Percentiles rank a stretch among this genome's conserved stretches.
These are phyloP conservation scores for Exophiala bonariae DNA, from an alignment of 2,329 filamentous ascomycete genomes.

Conservation along the genomic window DNA sequence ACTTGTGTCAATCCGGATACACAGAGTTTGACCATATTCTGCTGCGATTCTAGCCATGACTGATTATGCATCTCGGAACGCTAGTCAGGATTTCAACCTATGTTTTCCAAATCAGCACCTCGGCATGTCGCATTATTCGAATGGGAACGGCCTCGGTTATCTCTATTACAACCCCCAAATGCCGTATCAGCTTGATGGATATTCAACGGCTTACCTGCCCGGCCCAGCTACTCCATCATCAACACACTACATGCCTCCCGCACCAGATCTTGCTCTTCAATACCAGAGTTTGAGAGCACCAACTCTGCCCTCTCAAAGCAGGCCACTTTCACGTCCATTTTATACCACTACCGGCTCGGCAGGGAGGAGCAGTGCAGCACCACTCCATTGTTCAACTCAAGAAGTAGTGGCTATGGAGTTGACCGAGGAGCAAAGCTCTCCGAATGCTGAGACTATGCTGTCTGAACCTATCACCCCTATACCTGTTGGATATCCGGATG, in stretches of 20 bases:
- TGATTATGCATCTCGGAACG: slow-evolving; percentile 38
- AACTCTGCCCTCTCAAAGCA: slow-evolving; percentile 33
- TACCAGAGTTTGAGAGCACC: slow-evolving; percentile 34
- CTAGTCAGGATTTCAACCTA: slow-evolving; percentile 35
- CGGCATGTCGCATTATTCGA: slow-evolving; percentile 32
- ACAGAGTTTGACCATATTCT: slow-evolving; percentile 18
- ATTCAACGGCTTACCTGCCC: slow-evolving; percentile 37
- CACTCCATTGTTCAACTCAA: slow-evolving; percentile 34
- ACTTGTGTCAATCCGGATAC: slow-evolving; percentile 17
- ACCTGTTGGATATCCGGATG: slow-evolving; percentile 46
- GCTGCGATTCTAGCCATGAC: slow-evolving; percentile 35
- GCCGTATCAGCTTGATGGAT: slow-evolving; percentile 32
- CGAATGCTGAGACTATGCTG: slow-evolving; percentile 42
- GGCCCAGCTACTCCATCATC: slow-evolving; percentile 35
- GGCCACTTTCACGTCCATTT: slow-evolving; percentile 31
- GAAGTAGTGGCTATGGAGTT: slow-evolving; percentile 38
- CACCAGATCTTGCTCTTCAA: slow-evolving; percentile 32
- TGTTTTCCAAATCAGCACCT: slow-evolving; percentile 23
- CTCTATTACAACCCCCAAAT: slow-evolving; percentile 25
- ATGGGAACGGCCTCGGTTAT: slow-evolving; percentile 29
- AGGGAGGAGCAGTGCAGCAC: slow-evolving; percentile 36
- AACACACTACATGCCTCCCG: slow-evolving; percentile 33
- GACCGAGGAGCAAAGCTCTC: slow-evolving; percentile 46
- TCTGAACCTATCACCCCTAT: slow-evolving; percentile 46
- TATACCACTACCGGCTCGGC: slow-evolving; percentile 29